A percentile compares a stretch with the other conserved stretches of the same genome.
Conservation (phyloP, 2,329 filamentous ascomycete species). For the Zymoseptoria pseudotritici region DNA sequence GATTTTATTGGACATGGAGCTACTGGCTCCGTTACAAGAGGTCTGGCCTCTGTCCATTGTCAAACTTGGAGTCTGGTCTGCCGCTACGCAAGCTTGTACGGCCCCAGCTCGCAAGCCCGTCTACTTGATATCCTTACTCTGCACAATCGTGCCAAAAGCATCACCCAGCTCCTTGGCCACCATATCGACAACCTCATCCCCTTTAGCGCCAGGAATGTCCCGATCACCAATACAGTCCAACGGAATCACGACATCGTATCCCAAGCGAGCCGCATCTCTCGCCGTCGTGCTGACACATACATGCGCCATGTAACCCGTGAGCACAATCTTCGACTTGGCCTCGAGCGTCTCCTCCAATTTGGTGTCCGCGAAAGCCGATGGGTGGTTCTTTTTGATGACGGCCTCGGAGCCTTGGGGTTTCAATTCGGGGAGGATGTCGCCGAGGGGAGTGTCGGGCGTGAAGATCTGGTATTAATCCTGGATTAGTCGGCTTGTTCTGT, state of each 20-base stretch:
- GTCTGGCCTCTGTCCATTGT: not conserved
- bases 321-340: slow-evolving; percentile 51
- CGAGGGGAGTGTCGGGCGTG: slow-evolving; percentile 54
- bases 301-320: slow-evolving; percentile 59
- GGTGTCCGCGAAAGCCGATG: slow-evolving; percentile 55
- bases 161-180: slow-evolving; percentile 54
- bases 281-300: slow-evolving; percentile 58
- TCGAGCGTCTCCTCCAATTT: slow-evolving; percentile 50
- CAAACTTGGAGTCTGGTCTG: not conserved
- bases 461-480: slow-evolving; percentile 42
- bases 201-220: slow-evolving; percentile 56
- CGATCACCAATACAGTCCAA: slow-evolving; percentile 59
- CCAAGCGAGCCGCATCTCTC: slow-evolving; percentile 51
- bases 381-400: slow-evolving; percentile 50
- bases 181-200: slow-evolving; percentile 47
- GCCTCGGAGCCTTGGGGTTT: slow-evolving; percentile 49
- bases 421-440: slow-evolving; percentile 54
- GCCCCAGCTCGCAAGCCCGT: not conserved
- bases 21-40: not conserved
- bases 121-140: slow-evolving; percentile 42
- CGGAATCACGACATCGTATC: slow-evolving; percentile 56
- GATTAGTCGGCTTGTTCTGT: not conserved
- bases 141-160: slow-evolving; percentile 55
- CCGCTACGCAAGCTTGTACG: not conserved
- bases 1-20: not conserved